Evolutionary conservation across 2,329 filamentous ascomycete species (phyloP), one percentile per base, ranked within the genome.

Genomic region (Sporothrix protearum): DNA sequence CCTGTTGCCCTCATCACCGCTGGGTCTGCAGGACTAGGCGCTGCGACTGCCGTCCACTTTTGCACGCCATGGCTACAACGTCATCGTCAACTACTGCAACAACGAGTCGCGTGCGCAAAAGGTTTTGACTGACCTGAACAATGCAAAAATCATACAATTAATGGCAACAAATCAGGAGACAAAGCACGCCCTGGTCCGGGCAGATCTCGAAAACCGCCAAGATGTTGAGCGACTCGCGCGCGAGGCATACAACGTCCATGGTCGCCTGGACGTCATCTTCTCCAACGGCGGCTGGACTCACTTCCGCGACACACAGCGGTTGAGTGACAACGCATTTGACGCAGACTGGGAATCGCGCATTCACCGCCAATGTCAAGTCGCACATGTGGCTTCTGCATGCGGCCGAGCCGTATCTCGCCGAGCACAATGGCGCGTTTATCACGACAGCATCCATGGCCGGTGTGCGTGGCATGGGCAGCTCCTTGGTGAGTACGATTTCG

Each of bases 221-320:
- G 90, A 91, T 33, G 87, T 92, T 73, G 79, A 83, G 66, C 81
- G 82, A 0, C 83, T 90, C 0, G 87, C 94, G 0, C 80, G 85
- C 22, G 84, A 89, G 59, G 86, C 88, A 1, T 83, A 89, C 64
- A 80, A 84, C 33, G 80, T 80, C n/a, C 83, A 93, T 74, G 91
- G 90, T 4, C 88, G 89, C 0, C 79, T 96, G n/a, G 92, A 96
- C 80, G 85, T 93, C 53, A 83, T 96, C 61, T 87, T 95, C 76
- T 91, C 90, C 2, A 96, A 96, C 79, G 91, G 91, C 8, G 85
- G 86, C 2, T 88, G 85, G 85, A 86, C 85, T 0, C 77, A 76
- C 19, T 78, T 85, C 19, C 79, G 83, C 14, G 78, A 84, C 68
- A 80, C 87, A 61, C 77, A 73, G 8, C 78, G 84, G 74, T 77